phyloP scores from a whole-genome alignment of 2,329 filamentous ascomycete species.

The Alternaria tenuissima region DNA sequence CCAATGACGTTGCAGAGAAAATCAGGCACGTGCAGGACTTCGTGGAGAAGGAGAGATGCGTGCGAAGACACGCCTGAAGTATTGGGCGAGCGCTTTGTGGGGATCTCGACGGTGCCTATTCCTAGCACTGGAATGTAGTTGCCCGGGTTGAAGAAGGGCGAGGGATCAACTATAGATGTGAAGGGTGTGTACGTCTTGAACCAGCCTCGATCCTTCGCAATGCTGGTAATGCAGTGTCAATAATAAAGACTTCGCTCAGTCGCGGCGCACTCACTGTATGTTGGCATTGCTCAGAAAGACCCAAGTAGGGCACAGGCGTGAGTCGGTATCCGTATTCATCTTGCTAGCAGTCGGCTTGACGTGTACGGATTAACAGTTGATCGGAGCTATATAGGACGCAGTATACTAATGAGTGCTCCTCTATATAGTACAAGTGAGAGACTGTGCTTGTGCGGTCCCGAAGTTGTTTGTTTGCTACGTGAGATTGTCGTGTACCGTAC shows the following conservation, averaged over 20 bases:
- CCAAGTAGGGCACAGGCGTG: constrained; percentile 19
- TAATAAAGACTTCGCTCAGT: background rate
- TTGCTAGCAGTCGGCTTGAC: background rate
- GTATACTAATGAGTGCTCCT: background rate
- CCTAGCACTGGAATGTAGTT: constrained; percentile 13
- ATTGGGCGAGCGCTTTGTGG: constrained; percentile 9
- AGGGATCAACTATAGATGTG: constrained; percentile 10
- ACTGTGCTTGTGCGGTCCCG: background rate
- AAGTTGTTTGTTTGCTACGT: background rate
- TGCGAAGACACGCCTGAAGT: constrained; percentile 3
- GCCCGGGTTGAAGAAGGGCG: background rate
- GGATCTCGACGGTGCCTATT: constrained; percentile 25
- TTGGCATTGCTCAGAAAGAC: constrained; percentile 20
- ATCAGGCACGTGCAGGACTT: constrained; percentile 26
- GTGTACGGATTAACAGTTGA: background rate
- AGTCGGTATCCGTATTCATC: background rate
- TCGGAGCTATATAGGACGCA: too few species aligned
- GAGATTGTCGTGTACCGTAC: background rate
- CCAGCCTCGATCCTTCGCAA: constrained; percentile 27
- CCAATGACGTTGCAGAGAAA: constrained; percentile 25
- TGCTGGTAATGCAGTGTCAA: constrained; percentile 1
- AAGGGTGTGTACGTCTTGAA: constrained; percentile 32
- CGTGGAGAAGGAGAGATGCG: constrained; percentile 14
- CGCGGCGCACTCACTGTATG: constrained; percentile 20
- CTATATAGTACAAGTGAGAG: background rate